Evolutionary conservation across 164 flowering plant genomes (phyloP).

Genomic region (Magnolia officinalis): DNA sequence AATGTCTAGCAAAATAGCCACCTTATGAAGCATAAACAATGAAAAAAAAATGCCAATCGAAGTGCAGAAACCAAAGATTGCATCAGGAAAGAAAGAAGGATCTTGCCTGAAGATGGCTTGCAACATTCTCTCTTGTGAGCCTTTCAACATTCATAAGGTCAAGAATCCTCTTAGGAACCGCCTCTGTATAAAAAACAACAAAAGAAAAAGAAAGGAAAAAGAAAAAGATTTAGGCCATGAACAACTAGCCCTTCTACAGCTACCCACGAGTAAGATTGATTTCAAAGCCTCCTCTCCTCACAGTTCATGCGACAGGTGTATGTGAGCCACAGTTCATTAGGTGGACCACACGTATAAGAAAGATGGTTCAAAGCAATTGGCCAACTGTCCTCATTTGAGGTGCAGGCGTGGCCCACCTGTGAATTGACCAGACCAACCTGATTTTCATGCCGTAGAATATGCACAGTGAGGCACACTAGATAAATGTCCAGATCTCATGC

Average conservation of each 20-base stretch:
- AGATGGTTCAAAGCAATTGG: too few species aligned
- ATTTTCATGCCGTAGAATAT: too few species aligned
- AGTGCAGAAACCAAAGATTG: neutral
- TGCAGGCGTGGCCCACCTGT: too few species aligned
- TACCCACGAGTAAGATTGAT: too few species aligned
- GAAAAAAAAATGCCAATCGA: neutral
- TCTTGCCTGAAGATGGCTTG: slow-evolving; percentile 88
- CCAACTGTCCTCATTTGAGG: too few species aligned
- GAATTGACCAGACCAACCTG: too few species aligned
- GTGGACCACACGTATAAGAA: too few species aligned
- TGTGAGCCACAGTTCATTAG: too few species aligned
- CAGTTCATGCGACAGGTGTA: too few species aligned
- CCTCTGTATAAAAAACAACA: slow-evolving; percentile 45
- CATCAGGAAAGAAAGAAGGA: neutral
- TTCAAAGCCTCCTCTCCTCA: too few species aligned
- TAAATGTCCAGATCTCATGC: too few species aligned
- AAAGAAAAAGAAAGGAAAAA: neutral
- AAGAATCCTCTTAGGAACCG: slow-evolving; percentile 91
- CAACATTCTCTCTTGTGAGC: slow-evolving; percentile 92
- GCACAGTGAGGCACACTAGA: too few species aligned
- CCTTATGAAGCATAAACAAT: neutral
- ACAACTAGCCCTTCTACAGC: neutral
- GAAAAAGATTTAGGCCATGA: neutral
- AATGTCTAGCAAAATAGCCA: neutral
- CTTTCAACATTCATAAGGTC: slow-evolving; percentile 89